phyloP scores from a whole-genome alignment of 2,329 filamentous ascomycete species.

The Claviceps spartinae region DNA sequence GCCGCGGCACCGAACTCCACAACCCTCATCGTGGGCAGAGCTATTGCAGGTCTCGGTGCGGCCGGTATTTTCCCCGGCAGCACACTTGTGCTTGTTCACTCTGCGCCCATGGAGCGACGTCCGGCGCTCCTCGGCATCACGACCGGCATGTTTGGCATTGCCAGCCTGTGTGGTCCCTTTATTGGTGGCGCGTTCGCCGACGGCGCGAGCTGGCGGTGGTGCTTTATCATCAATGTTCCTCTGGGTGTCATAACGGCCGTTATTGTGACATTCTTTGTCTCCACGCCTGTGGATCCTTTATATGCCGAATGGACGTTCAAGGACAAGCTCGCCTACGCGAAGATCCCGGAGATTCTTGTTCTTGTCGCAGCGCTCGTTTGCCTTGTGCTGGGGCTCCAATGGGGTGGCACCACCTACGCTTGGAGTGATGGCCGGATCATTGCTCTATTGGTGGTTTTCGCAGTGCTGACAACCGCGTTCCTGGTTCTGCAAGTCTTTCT shows the following conservation, averaged over 20 bases:
- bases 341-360: conserved; percentile 17
- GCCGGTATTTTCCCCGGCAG: conserved; percentile 30
- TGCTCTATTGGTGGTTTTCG: conserved; percentile 19
- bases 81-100: conserved; percentile 30
- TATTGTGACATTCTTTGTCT: conserved; percentile 19
- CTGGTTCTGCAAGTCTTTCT: conserved; percentile 21
- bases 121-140: neutral
- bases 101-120: conserved; percentile 12
- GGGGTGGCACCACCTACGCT: conserved; percentile 25
- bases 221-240: conserved; percentile 19
- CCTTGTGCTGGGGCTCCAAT: conserved; percentile 35
- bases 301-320: neutral
- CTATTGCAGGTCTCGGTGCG: conserved; percentile 28
- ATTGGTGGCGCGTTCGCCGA: conserved; percentile 9
- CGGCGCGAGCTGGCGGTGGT: conserved; percentile 16
- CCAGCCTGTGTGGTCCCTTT: neutral
- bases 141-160: neutral
- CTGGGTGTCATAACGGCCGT: conserved; percentile 11
- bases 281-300: conserved; percentile 11
- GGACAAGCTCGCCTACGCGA: conserved; percentile 8
- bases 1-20: conserved; percentile 24
- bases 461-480: conserved; percentile 21
- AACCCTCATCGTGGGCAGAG: conserved; percentile 31
- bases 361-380: conserved; percentile 27
- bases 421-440: conserved; percentile 14